Conservation (phyloP, 2,329 filamentous ascomycete species). For the Xylariales sp. region DNA sequence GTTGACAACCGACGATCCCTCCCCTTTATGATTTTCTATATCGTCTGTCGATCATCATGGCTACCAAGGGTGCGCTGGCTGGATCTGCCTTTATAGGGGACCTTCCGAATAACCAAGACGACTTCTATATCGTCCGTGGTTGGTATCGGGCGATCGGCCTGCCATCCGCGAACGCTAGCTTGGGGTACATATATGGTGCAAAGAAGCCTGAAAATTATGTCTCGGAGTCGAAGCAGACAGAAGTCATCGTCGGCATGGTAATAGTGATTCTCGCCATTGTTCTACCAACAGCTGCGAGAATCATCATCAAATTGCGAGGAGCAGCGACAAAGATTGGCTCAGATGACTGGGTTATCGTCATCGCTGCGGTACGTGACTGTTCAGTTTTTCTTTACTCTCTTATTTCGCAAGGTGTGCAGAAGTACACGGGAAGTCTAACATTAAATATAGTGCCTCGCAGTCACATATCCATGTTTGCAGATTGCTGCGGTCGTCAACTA, state of each 20-base stretch:
- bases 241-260: slow-evolving; percentile 7
- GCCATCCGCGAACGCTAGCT: neutral
- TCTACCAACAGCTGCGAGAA: slow-evolving; percentile 3
- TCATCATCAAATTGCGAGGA: slow-evolving; percentile 7
- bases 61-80: neutral
- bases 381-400: no score
- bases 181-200: slow-evolving; percentile 1
- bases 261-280: slow-evolving; percentile 8
- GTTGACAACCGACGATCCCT: no score
- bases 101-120: slow-evolving; percentile 1
- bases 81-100: slow-evolving; percentile 1
- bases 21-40: no score
- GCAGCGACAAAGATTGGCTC: slow-evolving; percentile 6
- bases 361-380: slow-evolving; percentile 9
- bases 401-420: no score
- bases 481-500: slow-evolving; percentile 4
- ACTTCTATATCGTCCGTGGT: slow-evolving; percentile 1
- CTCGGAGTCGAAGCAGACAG: slow-evolving; percentile 7
- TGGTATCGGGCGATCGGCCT: neutral
- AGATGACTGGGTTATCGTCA: slow-evolving; percentile 10
- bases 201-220: no score
- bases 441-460: neutral
- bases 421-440: no score
- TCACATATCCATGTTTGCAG: slow-evolving; percentile 2
- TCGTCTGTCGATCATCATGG: no score